Conservation (phyloP, 148 eudicot genomes). For the Silene latifolia region DNA sequence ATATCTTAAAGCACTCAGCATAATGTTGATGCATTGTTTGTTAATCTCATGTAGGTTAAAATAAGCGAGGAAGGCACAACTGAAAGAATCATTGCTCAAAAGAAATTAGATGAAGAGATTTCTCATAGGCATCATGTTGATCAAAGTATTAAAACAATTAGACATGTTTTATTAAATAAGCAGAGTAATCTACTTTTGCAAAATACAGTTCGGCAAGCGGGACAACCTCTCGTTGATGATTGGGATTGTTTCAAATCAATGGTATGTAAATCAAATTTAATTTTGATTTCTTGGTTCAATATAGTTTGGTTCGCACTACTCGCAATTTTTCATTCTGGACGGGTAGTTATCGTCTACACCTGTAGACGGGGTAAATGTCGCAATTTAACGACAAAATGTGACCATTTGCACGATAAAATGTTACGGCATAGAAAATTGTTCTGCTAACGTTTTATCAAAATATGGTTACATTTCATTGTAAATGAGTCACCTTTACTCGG, state of each 20-base stretch:
- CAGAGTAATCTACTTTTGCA: neutral
- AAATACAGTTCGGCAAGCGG: constrained; percentile 20
- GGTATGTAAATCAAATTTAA: constrained; percentile 6
- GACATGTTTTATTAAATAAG: constrained; percentile 19
- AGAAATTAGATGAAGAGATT: constrained; percentile 20
- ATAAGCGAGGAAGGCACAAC: constrained; percentile 18
- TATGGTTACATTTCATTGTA: too few relatives aligned
- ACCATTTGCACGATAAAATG: too few relatives aligned
- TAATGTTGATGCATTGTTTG: too few relatives aligned
- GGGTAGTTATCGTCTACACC: too few relatives aligned
- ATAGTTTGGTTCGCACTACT: too few relatives aligned
- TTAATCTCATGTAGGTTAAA: constrained; percentile 9
- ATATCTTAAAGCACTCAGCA: too few relatives aligned
- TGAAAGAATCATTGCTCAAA: constrained; percentile 20
- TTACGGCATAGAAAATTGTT: too few relatives aligned
- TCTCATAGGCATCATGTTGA: constrained; percentile 35
- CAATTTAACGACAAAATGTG: too few relatives aligned
- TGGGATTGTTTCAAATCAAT: constrained; percentile 38
- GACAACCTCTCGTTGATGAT: constrained; percentile 37
- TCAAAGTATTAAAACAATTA: constrained; percentile 22
- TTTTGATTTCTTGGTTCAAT: neutral
- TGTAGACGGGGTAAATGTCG: too few relatives aligned
- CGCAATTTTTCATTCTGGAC: too few relatives aligned
- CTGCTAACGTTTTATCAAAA: too few relatives aligned
- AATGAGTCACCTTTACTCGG: too few relatives aligned